Percentiles rank a stretch among this genome's conserved stretches.
phyloP scores from a whole-genome alignment of 1,284 basidiomycete genomes.

The Coniferiporia weirii region DNA sequence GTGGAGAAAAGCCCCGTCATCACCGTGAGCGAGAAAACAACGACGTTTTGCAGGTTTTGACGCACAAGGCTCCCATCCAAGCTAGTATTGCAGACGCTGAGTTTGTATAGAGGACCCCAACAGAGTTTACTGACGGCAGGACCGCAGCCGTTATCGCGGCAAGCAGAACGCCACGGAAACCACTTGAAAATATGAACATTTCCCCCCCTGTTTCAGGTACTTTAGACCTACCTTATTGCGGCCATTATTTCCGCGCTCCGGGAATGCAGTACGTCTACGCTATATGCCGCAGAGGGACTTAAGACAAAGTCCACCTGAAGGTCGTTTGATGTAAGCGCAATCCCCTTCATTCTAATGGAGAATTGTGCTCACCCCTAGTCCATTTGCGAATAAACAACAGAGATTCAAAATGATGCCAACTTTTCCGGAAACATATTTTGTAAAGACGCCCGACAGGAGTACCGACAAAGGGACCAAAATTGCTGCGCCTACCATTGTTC shows the following conservation, averaged over 20 bases:
- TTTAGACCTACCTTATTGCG: slow-evolving; percentile 32
- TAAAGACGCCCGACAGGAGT: slow-evolving; percentile 30
- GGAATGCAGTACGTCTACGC: slow-evolving; percentile 49
- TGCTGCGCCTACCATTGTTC: slow-evolving; percentile 40
- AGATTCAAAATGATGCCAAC: slow-evolving; percentile 38
- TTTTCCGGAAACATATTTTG: slow-evolving; percentile 34
- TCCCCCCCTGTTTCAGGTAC: neutral
- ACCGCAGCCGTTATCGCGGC: slow-evolving; percentile 28
- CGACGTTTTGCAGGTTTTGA: neutral
- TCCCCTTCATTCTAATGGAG: neutral
- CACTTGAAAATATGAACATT: slow-evolving; percentile 27
- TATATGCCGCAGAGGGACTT: slow-evolving; percentile 48
- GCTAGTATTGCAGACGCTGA: slow-evolving; percentile 29
- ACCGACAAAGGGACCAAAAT: slow-evolving; percentile 41
- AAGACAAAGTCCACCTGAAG: slow-evolving; percentile 43
- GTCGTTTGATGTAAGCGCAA: slow-evolving; percentile 19
- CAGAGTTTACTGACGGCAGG: slow-evolving; percentile 32
- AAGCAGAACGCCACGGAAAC: slow-evolving; percentile 33
- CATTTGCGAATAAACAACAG: slow-evolving; percentile 43
- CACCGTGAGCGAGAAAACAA: neutral
- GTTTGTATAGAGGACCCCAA: slow-evolving; percentile 35
- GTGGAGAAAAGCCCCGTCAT: neutral
- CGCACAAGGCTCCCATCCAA: slow-evolving; percentile 21
- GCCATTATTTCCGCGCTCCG: slow-evolving; percentile 50
- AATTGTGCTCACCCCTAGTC: slow-evolving; percentile 41